Conservation (phyloP, 805 yeast species). For the Candida montana region DNA sequence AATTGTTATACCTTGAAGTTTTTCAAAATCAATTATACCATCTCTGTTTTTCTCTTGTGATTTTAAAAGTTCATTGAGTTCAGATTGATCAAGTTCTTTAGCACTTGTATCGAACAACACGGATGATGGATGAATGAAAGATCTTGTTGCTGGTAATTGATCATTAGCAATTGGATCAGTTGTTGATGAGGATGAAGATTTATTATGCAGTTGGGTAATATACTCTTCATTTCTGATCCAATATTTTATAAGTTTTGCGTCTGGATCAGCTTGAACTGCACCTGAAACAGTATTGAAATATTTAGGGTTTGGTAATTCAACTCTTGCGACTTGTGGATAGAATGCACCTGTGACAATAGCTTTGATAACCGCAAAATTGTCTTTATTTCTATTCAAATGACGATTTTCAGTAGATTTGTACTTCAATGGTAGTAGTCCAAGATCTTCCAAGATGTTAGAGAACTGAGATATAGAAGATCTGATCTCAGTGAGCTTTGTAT, state of each 20-base stretch:
- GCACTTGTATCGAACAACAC: conserved; percentile 51
- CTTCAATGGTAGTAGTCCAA: conserved; percentile 65
- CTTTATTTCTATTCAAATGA: conserved; percentile 45
- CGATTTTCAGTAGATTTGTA: conserved; percentile 30
- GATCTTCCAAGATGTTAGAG: conserved; percentile 62
- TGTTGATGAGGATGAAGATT: conserved; percentile 1
- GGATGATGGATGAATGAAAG: conserved; percentile 86
- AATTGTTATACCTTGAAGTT: conserved; percentile 23
- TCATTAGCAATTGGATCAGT: conserved; percentile 16
- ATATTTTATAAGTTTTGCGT: conserved; percentile 62
- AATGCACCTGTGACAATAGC: conserved; percentile 75
- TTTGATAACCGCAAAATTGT: conserved; percentile 47
- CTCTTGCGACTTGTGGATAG: conserved; percentile 78
- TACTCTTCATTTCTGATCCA: conserved; percentile 67
- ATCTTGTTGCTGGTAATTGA: conserved; percentile 55
- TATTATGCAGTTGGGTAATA: conserved; percentile 14
- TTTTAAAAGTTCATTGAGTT: conserved; percentile 22
- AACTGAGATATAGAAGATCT: conserved; percentile 67
- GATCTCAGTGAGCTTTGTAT: conserved; percentile 63
- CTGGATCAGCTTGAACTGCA: conserved; percentile 81
- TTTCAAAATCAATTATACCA: conserved; percentile 33
- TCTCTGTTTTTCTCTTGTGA: conserved; percentile 30
- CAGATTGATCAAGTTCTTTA: conserved; percentile 22
- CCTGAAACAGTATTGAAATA: conserved; percentile 68
- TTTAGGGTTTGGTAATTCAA: conserved; percentile 78